Base-by-base conservation (phyloP, 257 asterid species). In the Primulina huaijiensis region DNA sequence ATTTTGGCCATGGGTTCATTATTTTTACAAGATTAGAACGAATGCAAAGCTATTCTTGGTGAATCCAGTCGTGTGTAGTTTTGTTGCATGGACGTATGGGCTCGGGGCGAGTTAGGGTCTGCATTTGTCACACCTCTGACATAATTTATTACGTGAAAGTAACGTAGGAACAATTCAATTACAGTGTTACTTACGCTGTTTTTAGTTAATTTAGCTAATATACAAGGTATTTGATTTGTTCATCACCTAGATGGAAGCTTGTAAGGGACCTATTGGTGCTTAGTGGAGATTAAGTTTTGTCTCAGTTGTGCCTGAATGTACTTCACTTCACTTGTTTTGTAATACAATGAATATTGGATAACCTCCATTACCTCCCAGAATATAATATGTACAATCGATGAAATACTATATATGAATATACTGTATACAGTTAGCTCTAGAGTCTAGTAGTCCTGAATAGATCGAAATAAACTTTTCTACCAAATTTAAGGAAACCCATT, bases 391-490 rank as follows among this genome's bases (percentile, higher is more conserved):
- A 8, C 40, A 79, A 74, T 77, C 65, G 57, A 30, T 64, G 68
- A 19, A 58, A 65, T 57, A 75, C 59, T 58, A 60, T 61, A 40
- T 30, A 10, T 64, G 16, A 56, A 63, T 50, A 66, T 40, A 31
- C 20, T 37, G 64, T 61, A 19, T 60, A 61, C 68, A 58, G 74
- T 73, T 46, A 67, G 60, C 25, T 70, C 69, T 74, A 23, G 25
- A 23, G 25, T 23, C 25, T 23, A 34, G 77, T 73, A 73, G 81
- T 63, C 61, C 17, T 34, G n/a, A 62, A 43, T 52, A 63, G 60
- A 38, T 60, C 53, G 20, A 30, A 73, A 63, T 64, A 67, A 69
- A 70, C 46, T 66, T 69, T 72, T 67, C 65, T 30, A 25, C 60
- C 14, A 52, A 29, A 56, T 62, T 23, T 62, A 10, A 58, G 58